These are phyloP conservation scores for Gossypium bickii DNA, from an alignment of 345 rosid species.

Conservation along the genomic window DNA sequence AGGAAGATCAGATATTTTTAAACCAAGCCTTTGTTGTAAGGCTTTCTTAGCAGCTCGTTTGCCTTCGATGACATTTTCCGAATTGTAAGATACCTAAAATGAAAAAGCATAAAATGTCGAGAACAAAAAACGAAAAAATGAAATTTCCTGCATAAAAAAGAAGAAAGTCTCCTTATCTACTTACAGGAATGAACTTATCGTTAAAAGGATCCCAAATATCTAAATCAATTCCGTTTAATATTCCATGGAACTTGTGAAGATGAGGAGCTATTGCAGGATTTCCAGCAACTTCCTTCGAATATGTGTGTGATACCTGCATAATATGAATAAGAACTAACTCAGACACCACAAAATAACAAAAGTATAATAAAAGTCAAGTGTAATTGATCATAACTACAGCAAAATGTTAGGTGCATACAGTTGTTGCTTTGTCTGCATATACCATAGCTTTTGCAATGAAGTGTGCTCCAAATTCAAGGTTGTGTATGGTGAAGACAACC, in stretches of 20 bases:
- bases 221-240: slow-evolving; percentile 87
- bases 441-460: slow-evolving; percentile 78
- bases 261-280: slow-evolving; percentile 63
- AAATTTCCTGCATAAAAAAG: not conserved
- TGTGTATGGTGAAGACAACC: slow-evolving; percentile 85
- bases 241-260: slow-evolving; percentile 79
- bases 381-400: not conserved
- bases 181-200: slow-evolving; percentile 74
- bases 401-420: slow-evolving; percentile 41
- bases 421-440: slow-evolving; percentile 80
- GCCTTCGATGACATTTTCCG: slow-evolving; percentile 80
- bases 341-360: not conserved
- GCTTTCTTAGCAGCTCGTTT: slow-evolving; percentile 86
- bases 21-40: slow-evolving; percentile 68
- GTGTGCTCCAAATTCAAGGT: slow-evolving; percentile 76
- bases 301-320: slow-evolving; percentile 72
- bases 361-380: not conserved
- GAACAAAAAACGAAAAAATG: slow-evolving; percentile 4
- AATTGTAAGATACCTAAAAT: slow-evolving; percentile 63
- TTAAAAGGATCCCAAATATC: slow-evolving; percentile 97
- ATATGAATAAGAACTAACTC: slow-evolving; percentile 9
- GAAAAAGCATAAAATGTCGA: slow-evolving; percentile 17
- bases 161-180: slow-evolving; percentile 16
- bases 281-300: slow-evolving; percentile 83
- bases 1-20: slow-evolving; percentile 59